Evolutionary conservation across 2,329 filamentous ascomycete species (phyloP).

Genomic region (Chaetomiaceae sp.): DNA sequence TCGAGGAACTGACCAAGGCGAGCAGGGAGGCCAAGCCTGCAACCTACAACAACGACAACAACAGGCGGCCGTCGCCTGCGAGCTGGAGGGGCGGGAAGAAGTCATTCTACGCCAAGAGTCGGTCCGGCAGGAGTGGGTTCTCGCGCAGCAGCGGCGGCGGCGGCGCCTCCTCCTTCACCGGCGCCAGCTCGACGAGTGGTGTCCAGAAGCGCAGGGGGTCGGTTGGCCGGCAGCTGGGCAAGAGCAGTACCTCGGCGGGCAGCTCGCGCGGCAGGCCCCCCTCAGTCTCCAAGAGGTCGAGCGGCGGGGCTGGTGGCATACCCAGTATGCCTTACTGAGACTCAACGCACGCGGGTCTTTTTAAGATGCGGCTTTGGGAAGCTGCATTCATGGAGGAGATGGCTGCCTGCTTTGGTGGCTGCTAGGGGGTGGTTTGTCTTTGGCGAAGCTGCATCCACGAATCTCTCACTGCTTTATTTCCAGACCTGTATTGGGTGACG

Average conservation of each 20-base stretch:
- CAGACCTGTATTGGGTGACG: no score
- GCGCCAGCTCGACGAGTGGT: slow-evolving; percentile 20
- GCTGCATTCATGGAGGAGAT: not conserved
- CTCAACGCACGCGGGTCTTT: not conserved
- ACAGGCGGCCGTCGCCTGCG: slow-evolving; percentile 16
- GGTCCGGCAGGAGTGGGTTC: not conserved
- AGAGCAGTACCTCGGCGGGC: not conserved
- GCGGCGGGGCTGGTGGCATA: slow-evolving; percentile 11
- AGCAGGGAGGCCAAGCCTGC: not conserved
- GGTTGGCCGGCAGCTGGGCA: slow-evolving; percentile 1
- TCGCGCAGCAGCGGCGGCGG: slow-evolving; percentile 3
- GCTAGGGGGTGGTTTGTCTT: no score
- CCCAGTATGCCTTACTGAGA: slow-evolving; percentile 17
- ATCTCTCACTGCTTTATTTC: no score
- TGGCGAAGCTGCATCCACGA: no score
- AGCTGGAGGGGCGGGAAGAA: slow-evolving; percentile 19
- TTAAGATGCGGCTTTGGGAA: no score
- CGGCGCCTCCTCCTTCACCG: not conserved
- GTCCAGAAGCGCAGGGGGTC: slow-evolving; percentile 23
- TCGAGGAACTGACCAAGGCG: slow-evolving; percentile 23
- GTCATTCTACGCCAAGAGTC: not conserved
- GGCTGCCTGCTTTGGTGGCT: not conserved
- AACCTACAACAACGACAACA: not conserved
- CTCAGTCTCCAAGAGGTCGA: not conserved
- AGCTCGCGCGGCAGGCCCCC: not conserved